Percentiles rank a stretch among this genome's conserved stretches.
Conservation (phyloP, 352 stramenopile genomes). For the Blastocystis sp. region DNA sequence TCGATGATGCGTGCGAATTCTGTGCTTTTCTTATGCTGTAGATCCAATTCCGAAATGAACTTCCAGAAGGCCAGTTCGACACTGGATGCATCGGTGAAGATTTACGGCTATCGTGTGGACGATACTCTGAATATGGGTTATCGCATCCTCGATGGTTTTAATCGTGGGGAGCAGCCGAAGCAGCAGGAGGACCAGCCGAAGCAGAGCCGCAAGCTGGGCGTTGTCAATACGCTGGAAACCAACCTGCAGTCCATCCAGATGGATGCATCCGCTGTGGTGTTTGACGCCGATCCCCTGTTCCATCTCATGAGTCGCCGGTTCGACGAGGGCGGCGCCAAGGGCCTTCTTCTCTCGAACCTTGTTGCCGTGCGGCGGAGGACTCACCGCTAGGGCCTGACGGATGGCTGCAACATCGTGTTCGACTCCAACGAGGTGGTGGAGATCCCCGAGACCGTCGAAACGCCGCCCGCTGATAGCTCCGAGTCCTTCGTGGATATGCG, state of each 20-base stretch:
- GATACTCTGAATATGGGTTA: constrained; percentile 93
- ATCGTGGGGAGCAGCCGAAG: constrained; percentile 73
- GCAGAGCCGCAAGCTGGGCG: background rate
- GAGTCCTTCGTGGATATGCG: background rate
- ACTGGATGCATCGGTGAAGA: constrained; percentile 94
- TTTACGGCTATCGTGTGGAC: constrained; percentile 96
- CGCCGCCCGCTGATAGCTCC: background rate
- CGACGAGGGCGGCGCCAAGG: constrained; percentile 79
- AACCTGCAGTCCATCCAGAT: constrained; percentile 75
- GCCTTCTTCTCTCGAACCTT: constrained; percentile 77
- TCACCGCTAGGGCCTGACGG: constrained; percentile 70
- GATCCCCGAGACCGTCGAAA: constrained; percentile 25
- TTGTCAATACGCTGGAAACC: constrained; percentile 48
- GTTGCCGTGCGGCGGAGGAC: constrained; percentile 5
- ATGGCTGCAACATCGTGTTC: constrained; percentile 78
- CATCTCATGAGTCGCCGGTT: constrained; percentile 80
- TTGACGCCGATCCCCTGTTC: constrained; percentile 80
- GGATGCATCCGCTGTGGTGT: constrained; percentile 76
- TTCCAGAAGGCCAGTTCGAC: constrained; percentile 95
- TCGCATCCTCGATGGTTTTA: constrained; percentile 93
- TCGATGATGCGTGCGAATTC: constrained; percentile 30
- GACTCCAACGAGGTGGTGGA: constrained; percentile 75
- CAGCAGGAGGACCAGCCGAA: constrained; percentile 1
- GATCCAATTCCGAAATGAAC: constrained; percentile 75
- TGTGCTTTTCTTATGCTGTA: constrained; percentile 3